These are phyloP conservation scores for Fusarium nelsonii DNA, from an alignment of 2,329 filamentous ascomycete species.

Conservation along the genomic window DNA sequence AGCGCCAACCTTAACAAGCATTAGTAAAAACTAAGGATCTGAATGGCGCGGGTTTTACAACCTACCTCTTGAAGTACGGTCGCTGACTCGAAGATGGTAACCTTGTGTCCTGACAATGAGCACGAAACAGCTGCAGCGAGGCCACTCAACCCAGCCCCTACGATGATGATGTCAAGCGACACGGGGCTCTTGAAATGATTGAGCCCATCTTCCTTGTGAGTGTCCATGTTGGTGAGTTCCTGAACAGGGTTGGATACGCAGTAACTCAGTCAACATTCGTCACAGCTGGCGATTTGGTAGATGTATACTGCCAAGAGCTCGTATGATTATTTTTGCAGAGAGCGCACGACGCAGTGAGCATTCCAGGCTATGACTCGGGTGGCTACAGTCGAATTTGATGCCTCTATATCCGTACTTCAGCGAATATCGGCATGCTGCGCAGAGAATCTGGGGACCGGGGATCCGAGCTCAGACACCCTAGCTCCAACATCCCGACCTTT, in stretches of 20 bases:
- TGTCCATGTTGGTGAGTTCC: constrained; percentile 1
- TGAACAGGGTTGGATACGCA: neutral
- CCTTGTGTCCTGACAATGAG: constrained; percentile 54
- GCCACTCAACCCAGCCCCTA: constrained; percentile 60
- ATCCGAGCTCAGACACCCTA: neutral
- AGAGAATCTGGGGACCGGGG: neutral
- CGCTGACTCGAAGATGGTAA: constrained; percentile 58
- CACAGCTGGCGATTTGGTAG: neutral
- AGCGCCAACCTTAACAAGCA: constrained; percentile 55
- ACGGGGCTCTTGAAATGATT: neutral
- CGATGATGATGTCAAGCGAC: constrained; percentile 54
- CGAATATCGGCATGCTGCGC: neutral
- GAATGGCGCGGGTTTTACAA: neutral
- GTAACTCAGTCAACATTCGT: too few relatives aligned
- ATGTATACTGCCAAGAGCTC: neutral
- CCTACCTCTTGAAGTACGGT: constrained; percentile 54
- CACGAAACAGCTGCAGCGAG: constrained; percentile 56
- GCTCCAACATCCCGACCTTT: too few relatives aligned
- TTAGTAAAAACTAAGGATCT: neutral
- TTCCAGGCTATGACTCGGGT: neutral
- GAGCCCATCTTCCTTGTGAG: neutral
- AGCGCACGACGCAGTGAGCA: neutral
- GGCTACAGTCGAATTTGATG: neutral
- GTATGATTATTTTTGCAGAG: neutral
- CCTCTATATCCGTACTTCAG: neutral